A percentile compares a stretch with the other conserved stretches of the same genome.
Evolutionary conservation across 192 early-diverging fungal species (phyloP).

Genomic region (Rhizoclosmatium globosum): DNA sequence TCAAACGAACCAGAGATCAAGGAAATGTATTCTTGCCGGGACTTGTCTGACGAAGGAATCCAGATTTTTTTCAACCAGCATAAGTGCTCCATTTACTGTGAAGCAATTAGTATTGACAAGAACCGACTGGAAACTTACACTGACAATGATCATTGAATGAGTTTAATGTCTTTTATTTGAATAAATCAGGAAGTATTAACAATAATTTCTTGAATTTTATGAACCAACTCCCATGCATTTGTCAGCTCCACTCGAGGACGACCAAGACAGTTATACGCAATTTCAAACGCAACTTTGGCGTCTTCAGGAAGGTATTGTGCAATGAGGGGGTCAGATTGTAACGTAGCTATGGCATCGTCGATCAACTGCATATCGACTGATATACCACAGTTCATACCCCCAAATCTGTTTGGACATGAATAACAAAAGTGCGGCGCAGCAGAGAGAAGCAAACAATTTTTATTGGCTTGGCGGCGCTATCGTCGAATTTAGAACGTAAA

Average conservation of each 20-base stretch:
- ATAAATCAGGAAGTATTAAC: not conserved
- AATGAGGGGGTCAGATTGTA: not conserved
- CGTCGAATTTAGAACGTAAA: not conserved
- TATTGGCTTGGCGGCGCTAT: not conserved
- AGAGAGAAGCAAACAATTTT: not conserved
- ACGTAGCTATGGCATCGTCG: not conserved
- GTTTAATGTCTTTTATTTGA: not conserved
- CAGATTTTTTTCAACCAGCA: not conserved
- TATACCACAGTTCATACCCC: slow-evolving; percentile 6
- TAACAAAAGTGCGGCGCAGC: slow-evolving; percentile 6
- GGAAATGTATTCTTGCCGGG: not conserved
- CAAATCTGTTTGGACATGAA: not conserved
- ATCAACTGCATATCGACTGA: not conserved
- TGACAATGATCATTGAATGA: not conserved
- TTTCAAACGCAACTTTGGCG: not conserved
- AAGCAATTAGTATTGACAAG: not conserved
- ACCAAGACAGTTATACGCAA: not conserved
- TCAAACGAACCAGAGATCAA: too few relatives aligned
- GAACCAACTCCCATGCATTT: not conserved
- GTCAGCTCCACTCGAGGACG: not conserved
- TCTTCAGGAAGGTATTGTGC: not conserved
- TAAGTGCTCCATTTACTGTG: not conserved
- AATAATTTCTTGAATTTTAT: slow-evolving; percentile 2
- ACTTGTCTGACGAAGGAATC: not conserved
- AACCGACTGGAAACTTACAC: not conserved